Evolutionary conservation across 2,329 filamentous ascomycete genomes (phyloP).

Genomic region (Aspergillus sp.): DNA sequence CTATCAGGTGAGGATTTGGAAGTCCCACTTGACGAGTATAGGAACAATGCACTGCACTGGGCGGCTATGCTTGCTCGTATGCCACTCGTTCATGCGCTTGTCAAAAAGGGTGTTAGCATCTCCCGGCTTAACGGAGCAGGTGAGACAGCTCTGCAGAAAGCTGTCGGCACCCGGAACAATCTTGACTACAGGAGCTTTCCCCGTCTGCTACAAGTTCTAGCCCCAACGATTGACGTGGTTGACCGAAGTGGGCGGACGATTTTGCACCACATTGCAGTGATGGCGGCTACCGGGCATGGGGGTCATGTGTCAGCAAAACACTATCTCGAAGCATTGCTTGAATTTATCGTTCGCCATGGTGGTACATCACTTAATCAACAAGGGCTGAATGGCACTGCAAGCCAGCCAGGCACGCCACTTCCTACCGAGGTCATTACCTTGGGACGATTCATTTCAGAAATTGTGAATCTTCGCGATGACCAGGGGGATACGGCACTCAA

Average conservation of each 20-base stretch:
- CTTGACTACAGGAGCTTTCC: conserved; percentile 89
- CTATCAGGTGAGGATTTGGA: conserved; percentile 81
- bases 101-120: conserved; percentile 81
- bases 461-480: conserved; percentile 93
- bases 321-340: conserved; percentile 89
- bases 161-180: conserved; percentile 90
- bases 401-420: conserved; percentile 26
- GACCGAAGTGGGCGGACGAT: conserved; percentile 90
- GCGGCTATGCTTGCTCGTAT: conserved; percentile 88
- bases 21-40: conserved; percentile 85
- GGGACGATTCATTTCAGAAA: conserved; percentile 92
- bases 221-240: conserved; percentile 83
- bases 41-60: conserved; percentile 89
- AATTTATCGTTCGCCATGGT: conserved; percentile 89
- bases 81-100: conserved; percentile 75
- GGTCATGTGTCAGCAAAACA: conserved; percentile 84
- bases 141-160: conserved; percentile 89
- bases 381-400: conserved; percentile 32
- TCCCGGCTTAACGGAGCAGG: conserved; percentile 84
- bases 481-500: conserved; percentile 94
- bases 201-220: conserved; percentile 83
- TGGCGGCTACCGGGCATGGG: conserved; percentile 90
- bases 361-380: conserved; percentile 60
- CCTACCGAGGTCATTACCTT: conserved; percentile 72
- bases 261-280: conserved; percentile 92